Percentiles rank a stretch among this genome's conserved stretches.
Conservation (phyloP, 768 basidiomycete species). For the Amanita pseudoporphyria region DNA sequence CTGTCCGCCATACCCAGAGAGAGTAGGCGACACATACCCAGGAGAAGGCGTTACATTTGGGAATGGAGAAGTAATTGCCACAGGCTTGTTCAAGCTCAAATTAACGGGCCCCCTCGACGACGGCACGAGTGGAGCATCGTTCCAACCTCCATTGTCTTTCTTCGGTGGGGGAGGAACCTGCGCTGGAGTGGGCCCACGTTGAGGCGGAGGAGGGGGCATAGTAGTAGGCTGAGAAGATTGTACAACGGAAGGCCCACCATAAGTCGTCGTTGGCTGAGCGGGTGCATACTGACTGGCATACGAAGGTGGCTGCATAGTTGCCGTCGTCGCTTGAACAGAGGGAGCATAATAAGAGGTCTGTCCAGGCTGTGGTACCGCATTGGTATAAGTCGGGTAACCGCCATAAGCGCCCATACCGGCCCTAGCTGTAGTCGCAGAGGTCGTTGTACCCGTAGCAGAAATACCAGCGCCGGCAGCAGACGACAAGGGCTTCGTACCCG, state of each 20-base stretch:
- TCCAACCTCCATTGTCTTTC: constrained; percentile 78
- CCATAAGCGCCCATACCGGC: constrained; percentile 13
- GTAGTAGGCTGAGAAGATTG: constrained; percentile 26
- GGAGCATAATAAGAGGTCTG: constrained; percentile 7
- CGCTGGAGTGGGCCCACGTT: constrained; percentile 19
- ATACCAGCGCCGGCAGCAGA: constrained; percentile 9
- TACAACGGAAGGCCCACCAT: background rate
- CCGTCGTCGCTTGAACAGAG: constrained; percentile 2
- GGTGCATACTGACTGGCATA: constrained; percentile 23
- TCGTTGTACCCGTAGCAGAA: background rate
- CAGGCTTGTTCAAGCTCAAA: constrained; percentile 40
- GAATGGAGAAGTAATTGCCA: constrained; percentile 84
- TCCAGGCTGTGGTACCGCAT: constrained; percentile 10
- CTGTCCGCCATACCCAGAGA: constrained; percentile 33
- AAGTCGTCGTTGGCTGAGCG: constrained; percentile 24
- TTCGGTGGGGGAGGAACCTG: constrained; percentile 45
- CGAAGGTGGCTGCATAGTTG: constrained; percentile 6
- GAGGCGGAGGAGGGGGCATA: constrained; percentile 40
- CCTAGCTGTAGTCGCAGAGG: constrained; percentile 10
- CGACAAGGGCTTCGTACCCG: constrained; percentile 7
- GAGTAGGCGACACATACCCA: constrained; percentile 35
- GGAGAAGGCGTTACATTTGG: constrained; percentile 51
- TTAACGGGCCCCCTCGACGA: constrained; percentile 44
- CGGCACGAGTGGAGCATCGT: constrained; percentile 65
- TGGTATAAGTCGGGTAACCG: constrained; percentile 16